Base-by-base conservation (phyloP, 2,329 filamentous ascomycete genomes). In the Phaeosphaeriaceae sp. region DNA sequence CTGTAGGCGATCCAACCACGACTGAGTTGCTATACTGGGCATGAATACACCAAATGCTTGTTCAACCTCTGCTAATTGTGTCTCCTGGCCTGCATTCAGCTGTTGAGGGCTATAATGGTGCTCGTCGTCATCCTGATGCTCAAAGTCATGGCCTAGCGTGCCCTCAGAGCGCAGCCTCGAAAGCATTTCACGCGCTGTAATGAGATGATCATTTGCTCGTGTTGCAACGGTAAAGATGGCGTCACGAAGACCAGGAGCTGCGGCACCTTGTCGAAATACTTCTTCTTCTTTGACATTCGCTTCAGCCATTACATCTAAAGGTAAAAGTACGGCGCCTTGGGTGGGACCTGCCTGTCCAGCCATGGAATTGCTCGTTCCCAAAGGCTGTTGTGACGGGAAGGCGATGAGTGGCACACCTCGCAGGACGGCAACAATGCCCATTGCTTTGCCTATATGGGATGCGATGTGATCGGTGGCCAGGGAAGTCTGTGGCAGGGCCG, bases 201-300 rank as follows among this genome's bases (percentile, higher is more conserved):
- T 96, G 28, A 99, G 79, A 74, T 99, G 94, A 70, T 99, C 94
- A 67, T 95, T 95, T 6, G 94, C 94, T 30, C 93, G 84, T 0
- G 94, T 99, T 0, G 94, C 94, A 12, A 99, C 90, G 3, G 85
- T 83, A 74, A 97, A 99, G 1, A 97, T 85, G 3, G 92, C 93
- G 72, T 99, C 93, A 52, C 89, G 86, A 15, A 97, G 79, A 0
- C 92, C 92, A 0, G 85, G 80, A 0, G 93, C 93, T n/a, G 84
- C 77, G 0, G 88, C 86, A 0, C 92, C 93, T 34, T 86, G 81
- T 7, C 93, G 83, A 51, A 96, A 89, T 0, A 99, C 87, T 35
- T 96, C 90, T 70, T 99, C 94, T 70, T 97, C 93, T 43, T 85
- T 85, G 1, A 97, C 82, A 1, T 87, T 87, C 4, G 83, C 79